Percentiles rank a stretch among this genome's conserved stretches.
Conservation (phyloP, 768 basidiomycete species). For the Psilocybe azurescens region DNA sequence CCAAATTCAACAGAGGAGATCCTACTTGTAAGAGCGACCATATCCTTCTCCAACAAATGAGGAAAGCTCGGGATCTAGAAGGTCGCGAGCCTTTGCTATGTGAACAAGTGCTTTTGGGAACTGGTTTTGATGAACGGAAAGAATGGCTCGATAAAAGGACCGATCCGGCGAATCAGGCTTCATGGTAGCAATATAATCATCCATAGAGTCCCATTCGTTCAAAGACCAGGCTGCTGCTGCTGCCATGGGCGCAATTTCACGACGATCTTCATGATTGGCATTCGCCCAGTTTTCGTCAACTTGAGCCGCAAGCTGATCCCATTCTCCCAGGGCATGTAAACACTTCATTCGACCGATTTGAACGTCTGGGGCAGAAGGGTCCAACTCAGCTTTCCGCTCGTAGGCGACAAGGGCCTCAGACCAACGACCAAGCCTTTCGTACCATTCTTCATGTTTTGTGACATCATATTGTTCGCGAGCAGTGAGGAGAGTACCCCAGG, state of each 20-base stretch:
- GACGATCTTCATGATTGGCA: slow-evolving; percentile 81
- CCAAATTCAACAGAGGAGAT: no score
- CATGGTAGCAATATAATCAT: slow-evolving; percentile 94
- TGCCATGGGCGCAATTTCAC: slow-evolving; percentile 95
- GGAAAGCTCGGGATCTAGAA: no score
- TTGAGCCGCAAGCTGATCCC: slow-evolving; percentile 87
- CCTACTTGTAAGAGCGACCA: no score
- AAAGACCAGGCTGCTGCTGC: slow-evolving; percentile 97
- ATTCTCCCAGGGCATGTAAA: slow-evolving; percentile 96
- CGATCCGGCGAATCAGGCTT: slow-evolving; percentile 91
- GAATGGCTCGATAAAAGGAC: slow-evolving; percentile 94
- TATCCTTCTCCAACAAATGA: no score
- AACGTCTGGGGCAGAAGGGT: slow-evolving; percentile 77
- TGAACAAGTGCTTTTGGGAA: no score
- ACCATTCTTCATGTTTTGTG: slow-evolving; percentile 97
- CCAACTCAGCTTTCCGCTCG: slow-evolving; percentile 76
- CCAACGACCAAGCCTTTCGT: slow-evolving; percentile 95
- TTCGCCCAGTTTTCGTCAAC: slow-evolving; percentile 90
- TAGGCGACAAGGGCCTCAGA: slow-evolving; percentile 90
- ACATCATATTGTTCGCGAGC: slow-evolving; percentile 91
- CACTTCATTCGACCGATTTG: slow-evolving; percentile 95
- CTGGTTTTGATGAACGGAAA: no score
- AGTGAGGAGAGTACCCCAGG: slow-evolving; percentile 93
- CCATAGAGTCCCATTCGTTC: slow-evolving; percentile 98
- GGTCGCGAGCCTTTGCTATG: no score